phyloP scores from a whole-genome alignment of 2,329 filamentous ascomycete species.

The Zymoseptoria passerinii region DNA sequence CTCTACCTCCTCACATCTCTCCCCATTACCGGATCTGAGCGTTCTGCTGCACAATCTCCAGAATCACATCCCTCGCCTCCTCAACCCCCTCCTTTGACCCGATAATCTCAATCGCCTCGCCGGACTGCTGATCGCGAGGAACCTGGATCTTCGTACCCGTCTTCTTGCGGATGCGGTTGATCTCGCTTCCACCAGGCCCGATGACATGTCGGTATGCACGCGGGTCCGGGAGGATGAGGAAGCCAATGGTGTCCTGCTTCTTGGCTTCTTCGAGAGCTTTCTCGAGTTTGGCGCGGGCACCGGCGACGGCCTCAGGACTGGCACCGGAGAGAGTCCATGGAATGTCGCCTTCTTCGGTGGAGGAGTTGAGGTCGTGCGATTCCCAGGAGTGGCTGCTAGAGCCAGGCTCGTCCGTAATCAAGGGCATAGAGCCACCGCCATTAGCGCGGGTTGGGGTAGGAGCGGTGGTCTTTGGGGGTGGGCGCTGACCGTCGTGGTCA shows the following conservation, averaged over 20 bases:
- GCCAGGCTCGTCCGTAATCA: conserved; percentile 74
- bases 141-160: conserved; percentile 93
- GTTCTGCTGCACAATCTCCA: conserved; percentile 60
- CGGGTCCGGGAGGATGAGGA: conserved; percentile 82
- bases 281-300: conserved; percentile 68
- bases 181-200: conserved; percentile 78
- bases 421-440: conserved; percentile 61
- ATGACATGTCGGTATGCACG: conserved; percentile 85
- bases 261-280: conserved; percentile 63
- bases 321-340: conserved; percentile 83
- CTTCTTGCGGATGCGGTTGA: conserved; percentile 85
- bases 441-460: conserved; percentile 40
- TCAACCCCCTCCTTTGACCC: conserved; percentile 74
- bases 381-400: conserved; percentile 74
- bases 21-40: conserved; percentile 11
- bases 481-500: conserved; percentile 74
- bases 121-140: conserved; percentile 60
- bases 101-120: conserved; percentile 83
- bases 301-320: conserved; percentile 63
- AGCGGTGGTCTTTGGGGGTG: conserved; percentile 58
- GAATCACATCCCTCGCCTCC: conserved; percentile 77
- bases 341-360: conserved; percentile 52
- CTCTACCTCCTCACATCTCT: too few relatives aligned
- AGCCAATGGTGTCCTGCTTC: conserved; percentile 67
- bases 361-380: conserved; percentile 67